These are phyloP conservation scores for Globisporangium canariense DNA, from an alignment of 352 stramenopile genomes.

Conservation along the genomic window DNA sequence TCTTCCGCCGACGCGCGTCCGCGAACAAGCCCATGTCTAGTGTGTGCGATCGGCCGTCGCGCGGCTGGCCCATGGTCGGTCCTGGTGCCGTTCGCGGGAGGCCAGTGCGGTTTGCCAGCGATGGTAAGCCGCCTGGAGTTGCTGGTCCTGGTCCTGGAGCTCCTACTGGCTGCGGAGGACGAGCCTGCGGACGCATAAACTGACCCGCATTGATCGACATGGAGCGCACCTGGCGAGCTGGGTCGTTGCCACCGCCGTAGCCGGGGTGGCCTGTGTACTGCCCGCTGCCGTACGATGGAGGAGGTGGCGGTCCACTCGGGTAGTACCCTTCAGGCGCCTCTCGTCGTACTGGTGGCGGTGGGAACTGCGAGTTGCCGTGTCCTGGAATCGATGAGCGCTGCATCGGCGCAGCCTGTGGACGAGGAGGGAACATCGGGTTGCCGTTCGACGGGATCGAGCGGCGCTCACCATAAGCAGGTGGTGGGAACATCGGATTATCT, in stretches of 20 bases:
- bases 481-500: conserved; percentile 58
- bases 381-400: conserved; percentile 52
- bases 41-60: conserved; percentile 78
- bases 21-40: conserved; percentile 84
- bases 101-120: conserved; percentile 48
- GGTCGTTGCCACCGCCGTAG: conserved; percentile 19
- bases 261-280: conserved; percentile 12
- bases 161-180: conserved; percentile 15
- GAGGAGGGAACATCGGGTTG: conserved; percentile 72
- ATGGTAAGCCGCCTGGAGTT: conserved; percentile 43
- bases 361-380: conserved; percentile 50
- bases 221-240: conserved; percentile 43
- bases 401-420: conserved; percentile 22
- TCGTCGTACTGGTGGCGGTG: conserved; percentile 46
- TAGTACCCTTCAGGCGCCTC: conserved; percentile 38
- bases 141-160: conserved; percentile 5
- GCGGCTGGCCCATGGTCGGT: conserved; percentile 65
- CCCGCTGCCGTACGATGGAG: conserved; percentile 16
- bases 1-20: conserved; percentile 71
- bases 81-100: conserved; percentile 29
- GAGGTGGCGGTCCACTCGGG: conserved; percentile 16
- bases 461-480: conserved; percentile 43
- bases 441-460: conserved; percentile 61
- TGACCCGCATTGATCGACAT: conserved; percentile 58
- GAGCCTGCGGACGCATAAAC: conserved; percentile 32